Percentiles rank a stretch among this genome's conserved stretches.
Conservation (phyloP, 225 moss, liverwort and hornwort genomes). For the Physcomitrellopsis africana region DNA sequence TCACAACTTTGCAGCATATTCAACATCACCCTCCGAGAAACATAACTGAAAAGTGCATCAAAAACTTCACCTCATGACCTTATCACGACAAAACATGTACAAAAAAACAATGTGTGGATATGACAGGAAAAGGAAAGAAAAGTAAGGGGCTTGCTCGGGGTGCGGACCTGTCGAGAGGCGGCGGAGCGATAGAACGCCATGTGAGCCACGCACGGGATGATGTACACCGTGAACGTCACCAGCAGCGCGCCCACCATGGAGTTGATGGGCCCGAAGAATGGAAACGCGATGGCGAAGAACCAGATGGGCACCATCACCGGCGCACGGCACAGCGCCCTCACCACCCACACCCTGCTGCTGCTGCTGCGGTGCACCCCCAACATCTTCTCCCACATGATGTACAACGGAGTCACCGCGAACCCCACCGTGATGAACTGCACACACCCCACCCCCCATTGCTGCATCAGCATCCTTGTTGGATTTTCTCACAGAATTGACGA, state of each 20-base stretch:
- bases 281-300: slow-evolving; percentile 52
- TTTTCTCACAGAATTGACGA: no score
- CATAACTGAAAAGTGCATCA: no score
- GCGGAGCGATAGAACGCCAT: slow-evolving; percentile 37
- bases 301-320: slow-evolving; percentile 47
- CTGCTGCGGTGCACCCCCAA: slow-evolving; percentile 40
- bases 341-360: slow-evolving; percentile 24
- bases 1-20: no score
- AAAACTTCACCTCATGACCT: no score
- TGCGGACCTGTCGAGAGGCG: slow-evolving; percentile 29
- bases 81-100: no score
- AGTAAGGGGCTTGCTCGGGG: no score
- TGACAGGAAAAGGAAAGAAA: no score
- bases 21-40: no score
- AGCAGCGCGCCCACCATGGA: slow-evolving; percentile 49
- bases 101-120: no score
- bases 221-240: slow-evolving; percentile 52
- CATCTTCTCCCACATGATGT: slow-evolving; percentile 57
- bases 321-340: slow-evolving; percentile 32
- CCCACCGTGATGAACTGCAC: slow-evolving; percentile 46
- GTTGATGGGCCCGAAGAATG: slow-evolving; percentile 58
- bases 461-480: no score
- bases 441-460: no score
- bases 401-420: slow-evolving; percentile 48
- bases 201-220: slow-evolving; percentile 47